Evolutionary conservation across 2,329 filamentous ascomycete genomes (phyloP).

Genomic region (Verticillium zaregamsianum): DNA sequence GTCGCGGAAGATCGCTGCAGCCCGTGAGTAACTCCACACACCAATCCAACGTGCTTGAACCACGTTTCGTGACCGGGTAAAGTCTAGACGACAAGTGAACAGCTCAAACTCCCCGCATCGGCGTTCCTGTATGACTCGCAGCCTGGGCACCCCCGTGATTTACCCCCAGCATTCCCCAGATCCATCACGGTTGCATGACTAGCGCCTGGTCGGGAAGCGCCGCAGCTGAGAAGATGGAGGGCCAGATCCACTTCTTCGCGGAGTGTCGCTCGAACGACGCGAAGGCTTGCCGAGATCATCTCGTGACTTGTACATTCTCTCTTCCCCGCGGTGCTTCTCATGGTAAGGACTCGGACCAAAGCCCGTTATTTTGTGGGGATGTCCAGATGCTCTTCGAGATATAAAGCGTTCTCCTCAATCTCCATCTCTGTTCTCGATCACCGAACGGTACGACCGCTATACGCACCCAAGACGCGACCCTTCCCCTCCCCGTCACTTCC

Average conservation of each 20-base stretch:
- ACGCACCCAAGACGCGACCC: not conserved
- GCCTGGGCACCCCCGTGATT: not conserved
- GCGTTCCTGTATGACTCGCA: not conserved
- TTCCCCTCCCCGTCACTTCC: not conserved
- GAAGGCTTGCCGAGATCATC: not conserved
- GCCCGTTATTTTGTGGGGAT: not conserved
- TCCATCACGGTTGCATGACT: not conserved
- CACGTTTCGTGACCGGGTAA: not conserved
- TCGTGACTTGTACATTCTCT: not conserved
- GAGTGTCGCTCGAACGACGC: slow-evolving; percentile 7
- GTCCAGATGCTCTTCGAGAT: not conserved
- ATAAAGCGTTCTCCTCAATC: slow-evolving; percentile 4
- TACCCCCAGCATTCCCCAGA: not conserved
- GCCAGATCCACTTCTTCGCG: slow-evolving; percentile 1
- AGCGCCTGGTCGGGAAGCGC: not conserved
- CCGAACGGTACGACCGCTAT: not conserved
- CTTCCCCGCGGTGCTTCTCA: not conserved
- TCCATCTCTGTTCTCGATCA: not conserved
- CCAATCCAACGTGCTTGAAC: not conserved
- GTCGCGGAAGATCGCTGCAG: not conserved
- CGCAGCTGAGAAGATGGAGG: not conserved
- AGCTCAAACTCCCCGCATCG: not conserved
- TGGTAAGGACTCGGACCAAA: not conserved
- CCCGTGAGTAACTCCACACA: not conserved
- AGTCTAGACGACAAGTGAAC: not conserved